These are phyloP conservation scores for Clitopilus passeckerianus DNA, from an alignment of 768 basidiomycete species.

Conservation along the genomic window DNA sequence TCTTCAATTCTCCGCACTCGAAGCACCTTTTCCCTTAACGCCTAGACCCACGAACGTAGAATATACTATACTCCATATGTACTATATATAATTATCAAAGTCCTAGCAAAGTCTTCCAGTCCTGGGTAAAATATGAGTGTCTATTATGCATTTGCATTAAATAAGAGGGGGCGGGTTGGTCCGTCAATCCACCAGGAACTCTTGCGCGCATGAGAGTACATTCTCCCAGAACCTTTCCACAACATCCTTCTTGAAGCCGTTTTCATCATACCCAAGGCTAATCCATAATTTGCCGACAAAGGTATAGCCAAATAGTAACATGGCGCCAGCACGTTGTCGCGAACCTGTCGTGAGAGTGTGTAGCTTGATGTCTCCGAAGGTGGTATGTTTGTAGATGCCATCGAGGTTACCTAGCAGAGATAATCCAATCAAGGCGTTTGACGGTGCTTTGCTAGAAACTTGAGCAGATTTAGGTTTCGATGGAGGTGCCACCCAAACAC, in stretches of 20 bases:
- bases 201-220: constrained; percentile 47
- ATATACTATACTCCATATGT: background rate
- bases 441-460: constrained; percentile 36
- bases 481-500: constrained; percentile 30
- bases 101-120: too few species aligned
- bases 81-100: background rate
- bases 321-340: constrained; percentile 70
- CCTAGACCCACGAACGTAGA: background rate
- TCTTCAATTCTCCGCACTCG: too few species aligned
- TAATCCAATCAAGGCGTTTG: constrained; percentile 65
- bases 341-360: constrained; percentile 81
- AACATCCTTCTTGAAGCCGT: constrained; percentile 60
- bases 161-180: too few species aligned
- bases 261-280: constrained; percentile 75
- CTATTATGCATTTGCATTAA: too few species aligned
- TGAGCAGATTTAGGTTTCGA: constrained; percentile 6
- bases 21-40: too few species aligned
- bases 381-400: constrained; percentile 68
- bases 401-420: constrained; percentile 86
- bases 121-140: too few species aligned
- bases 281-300: constrained; percentile 74
- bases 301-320: constrained; percentile 81
- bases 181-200: constrained; percentile 38
- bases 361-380: constrained; percentile 53
- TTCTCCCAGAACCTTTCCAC: constrained; percentile 68